These are phyloP conservation scores for Begonia masoniana DNA, from an alignment of 306 rosid species.

Conservation along the genomic window DNA sequence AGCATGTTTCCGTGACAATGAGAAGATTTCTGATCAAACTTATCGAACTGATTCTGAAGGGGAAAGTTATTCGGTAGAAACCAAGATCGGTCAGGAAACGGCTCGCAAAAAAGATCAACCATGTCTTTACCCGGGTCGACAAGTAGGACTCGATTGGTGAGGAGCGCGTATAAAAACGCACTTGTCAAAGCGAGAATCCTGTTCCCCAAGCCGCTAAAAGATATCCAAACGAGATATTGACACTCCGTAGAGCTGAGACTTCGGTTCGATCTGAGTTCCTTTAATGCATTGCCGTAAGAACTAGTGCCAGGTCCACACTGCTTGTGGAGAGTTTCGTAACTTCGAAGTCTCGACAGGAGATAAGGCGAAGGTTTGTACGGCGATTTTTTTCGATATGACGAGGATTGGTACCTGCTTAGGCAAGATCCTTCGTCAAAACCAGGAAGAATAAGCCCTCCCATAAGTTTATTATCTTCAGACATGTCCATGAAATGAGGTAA, in stretches of 20 bases:
- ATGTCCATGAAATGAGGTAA: slow-evolving; percentile 12
- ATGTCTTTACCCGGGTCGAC: slow-evolving; percentile 64
- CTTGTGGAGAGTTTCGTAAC: slow-evolving; percentile 45
- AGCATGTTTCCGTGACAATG: slow-evolving; percentile 48
- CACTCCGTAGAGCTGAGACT: slow-evolving; percentile 21
- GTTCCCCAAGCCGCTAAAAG: slow-evolving; percentile 71
- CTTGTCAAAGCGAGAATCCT: slow-evolving; percentile 53
- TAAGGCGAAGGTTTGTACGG: slow-evolving; percentile 39
- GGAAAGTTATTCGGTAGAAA: slow-evolving; percentile 50
- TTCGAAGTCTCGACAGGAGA: slow-evolving; percentile 41
- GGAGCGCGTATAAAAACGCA: slow-evolving; percentile 56
- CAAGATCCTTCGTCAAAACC: slow-evolving; percentile 51
- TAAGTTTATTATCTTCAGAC: slow-evolving; percentile 25
- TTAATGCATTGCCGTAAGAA: slow-evolving; percentile 33
- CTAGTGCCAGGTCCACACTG: slow-evolving; percentile 51
- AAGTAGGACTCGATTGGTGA: slow-evolving; percentile 62
- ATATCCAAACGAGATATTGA: slow-evolving; percentile 57
- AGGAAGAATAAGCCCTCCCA: slow-evolving; percentile 41
- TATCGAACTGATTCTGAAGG: slow-evolving; percentile 15
- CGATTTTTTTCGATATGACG: slow-evolving; percentile 21
- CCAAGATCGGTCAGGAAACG: slow-evolving; percentile 57
- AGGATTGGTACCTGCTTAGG: slow-evolving; percentile 50
- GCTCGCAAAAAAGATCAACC: slow-evolving; percentile 64
- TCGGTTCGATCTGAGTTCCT: slow-evolving; percentile 30
- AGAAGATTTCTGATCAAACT: slow-evolving; percentile 31